Evolutionary conservation across 352 stramenopile species (phyloP), one percentile per base, ranked within the genome.

Genomic region (Globisporangium polare): DNA sequence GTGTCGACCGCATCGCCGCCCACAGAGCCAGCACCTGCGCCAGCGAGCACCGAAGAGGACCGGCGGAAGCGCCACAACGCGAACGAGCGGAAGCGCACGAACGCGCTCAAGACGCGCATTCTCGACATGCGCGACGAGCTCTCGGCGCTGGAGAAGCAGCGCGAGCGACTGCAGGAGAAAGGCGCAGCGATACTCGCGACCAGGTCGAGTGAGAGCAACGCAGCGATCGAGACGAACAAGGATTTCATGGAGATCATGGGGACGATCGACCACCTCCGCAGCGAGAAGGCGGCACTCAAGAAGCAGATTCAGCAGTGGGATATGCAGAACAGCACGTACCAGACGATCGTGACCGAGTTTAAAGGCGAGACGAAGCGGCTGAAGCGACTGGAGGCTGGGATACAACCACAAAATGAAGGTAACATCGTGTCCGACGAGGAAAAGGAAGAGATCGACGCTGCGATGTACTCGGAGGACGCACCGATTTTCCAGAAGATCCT

Each of bases 401-500:
- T 5, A 12, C 37, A 37, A 1, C 22, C n/a, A 0, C 37, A 58
- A 20, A 52, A 1, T 10, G 52, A 27, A 24, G 41, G 29, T 20
- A 46, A 51, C 22, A 53, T 63, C 18, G 18, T 18, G 1, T 22
- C 39, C 33, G 27, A 41, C 5, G 56, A 65, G 0, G 54, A 61
- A 3, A 37, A 10, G 1, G 50, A 60, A 1, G 53, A 69, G 2
- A 26, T 54, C 12, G 53, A 69, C 5, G 52, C 26, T 42, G 49
- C 75, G 37, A 41, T 53, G 8, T 58, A 41, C 13, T 41, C 47
- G 18, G 67, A 68, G 12, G 53, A 51, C 27, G 60, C 72, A 5
- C 72, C 77, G 5, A 71, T 90, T 37, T 78, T 89, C 43, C 78
- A 88, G 60, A 67, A 69, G 5, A 67, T 89, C 56, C 68, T 90